phyloP scores from a whole-genome alignment of 495 filamentous ascomycete genomes.

The Aspergillus homomorphus region DNA sequence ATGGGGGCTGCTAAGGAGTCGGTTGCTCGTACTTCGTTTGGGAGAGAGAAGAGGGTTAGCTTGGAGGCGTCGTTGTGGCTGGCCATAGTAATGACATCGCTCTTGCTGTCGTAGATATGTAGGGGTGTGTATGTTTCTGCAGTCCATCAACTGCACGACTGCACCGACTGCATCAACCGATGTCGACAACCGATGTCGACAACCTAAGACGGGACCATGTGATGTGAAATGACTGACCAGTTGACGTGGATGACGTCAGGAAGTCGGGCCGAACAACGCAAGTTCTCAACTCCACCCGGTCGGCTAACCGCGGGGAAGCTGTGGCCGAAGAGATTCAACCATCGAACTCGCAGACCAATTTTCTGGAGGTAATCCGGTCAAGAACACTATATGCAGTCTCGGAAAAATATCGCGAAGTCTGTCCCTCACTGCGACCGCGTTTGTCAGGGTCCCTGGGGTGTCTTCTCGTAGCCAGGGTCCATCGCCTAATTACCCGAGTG shows the following conservation, averaged over 20 bases:
- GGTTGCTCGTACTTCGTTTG: constrained; percentile 43
- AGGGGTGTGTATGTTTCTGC: too few species aligned
- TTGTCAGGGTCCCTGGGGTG: not conserved
- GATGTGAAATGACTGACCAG: not conserved
- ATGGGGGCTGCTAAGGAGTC: not conserved
- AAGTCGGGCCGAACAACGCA: not conserved
- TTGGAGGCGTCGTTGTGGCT: constrained; percentile 7
- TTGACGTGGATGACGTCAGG: not conserved
- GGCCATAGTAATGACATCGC: constrained; percentile 7
- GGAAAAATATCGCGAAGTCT: not conserved
- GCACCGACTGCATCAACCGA: too few species aligned
- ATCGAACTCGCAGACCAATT: not conserved
- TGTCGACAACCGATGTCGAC: too few species aligned
- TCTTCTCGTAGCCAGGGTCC: not conserved
- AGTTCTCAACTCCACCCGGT: not conserved
- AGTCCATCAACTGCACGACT: too few species aligned
- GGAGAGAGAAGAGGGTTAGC: constrained; percentile 40
- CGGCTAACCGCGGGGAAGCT: not conserved
- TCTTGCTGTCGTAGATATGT: not conserved
- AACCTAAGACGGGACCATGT: not conserved
- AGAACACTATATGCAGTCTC: not conserved
- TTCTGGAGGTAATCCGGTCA: not conserved
- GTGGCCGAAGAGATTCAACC: not conserved
- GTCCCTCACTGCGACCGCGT: not conserved
- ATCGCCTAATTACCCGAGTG: not conserved